Evolutionary conservation across 2,329 filamentous ascomycete species (phyloP), one percentile per base, ranked within the genome.

Genomic region (Colletotrichum plurivorum): DNA sequence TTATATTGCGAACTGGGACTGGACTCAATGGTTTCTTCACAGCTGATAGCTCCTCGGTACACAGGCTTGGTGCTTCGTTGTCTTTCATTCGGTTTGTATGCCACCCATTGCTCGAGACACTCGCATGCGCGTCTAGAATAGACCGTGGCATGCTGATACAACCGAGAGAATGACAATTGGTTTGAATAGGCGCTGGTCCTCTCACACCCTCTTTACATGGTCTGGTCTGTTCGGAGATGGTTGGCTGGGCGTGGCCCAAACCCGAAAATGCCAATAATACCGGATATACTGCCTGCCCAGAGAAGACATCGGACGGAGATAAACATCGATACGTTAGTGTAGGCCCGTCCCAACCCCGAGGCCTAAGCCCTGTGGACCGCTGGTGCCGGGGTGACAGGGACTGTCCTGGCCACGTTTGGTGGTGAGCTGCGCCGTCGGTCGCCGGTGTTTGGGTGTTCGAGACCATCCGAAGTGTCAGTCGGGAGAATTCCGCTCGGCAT

Each of bases 361-460:
- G 49, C 51, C 62, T 69, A 67, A 67, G 62, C 67, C 67, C 67
- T 69, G 62, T 61, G 67, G 62, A 55, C 22, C 58, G 48, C 27
- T 58, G 36, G 27, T 41, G 39, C 53, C 36, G 36, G 5, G 45
- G 36, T 65, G 51, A 56, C 55, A 67, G 63, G 62, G 62, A 41
- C 31, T 48, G 43, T 22, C 54, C 53, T 31, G 61, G 60, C 31
- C 22, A 20, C 1, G 13, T 46, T 54, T 41, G 31, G 55, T 59
- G n/a, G n/a, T 20, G 54, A 31, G 31, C 48, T 48, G 65, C 46
- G 27, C 16, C 46, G 41, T 54, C 16, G 27, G 53, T 41, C 52
- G n/a, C 27, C 39, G 27, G 53, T 27, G 53, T 43, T 58, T 58
- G 52, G 31, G 20, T 57, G 18, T 27, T 53, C 20, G 16, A 46